Evolutionary conservation across 352 stramenopile genomes (phyloP).

Genomic region (Pythium rhizo-oryzae): DNA sequence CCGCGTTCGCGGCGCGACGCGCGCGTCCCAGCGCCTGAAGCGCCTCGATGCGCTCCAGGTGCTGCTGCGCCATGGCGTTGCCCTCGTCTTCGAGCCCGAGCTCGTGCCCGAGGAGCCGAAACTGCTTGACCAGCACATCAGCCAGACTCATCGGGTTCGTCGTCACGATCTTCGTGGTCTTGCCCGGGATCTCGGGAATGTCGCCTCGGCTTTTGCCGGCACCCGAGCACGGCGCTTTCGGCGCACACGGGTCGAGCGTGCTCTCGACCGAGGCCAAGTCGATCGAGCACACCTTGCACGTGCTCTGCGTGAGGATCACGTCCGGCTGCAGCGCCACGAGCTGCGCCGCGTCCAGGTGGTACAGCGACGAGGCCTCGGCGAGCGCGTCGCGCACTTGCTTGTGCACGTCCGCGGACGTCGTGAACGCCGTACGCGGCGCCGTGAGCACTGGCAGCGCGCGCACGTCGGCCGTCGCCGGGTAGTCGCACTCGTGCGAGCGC

Average conservation of each 20-base stretch:
- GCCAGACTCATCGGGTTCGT: constrained; percentile 48
- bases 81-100: constrained; percentile 46
- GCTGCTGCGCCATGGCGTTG: constrained; percentile 37
- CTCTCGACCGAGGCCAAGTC: constrained; percentile 55
- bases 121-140: constrained; percentile 52
- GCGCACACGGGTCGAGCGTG: constrained; percentile 20
- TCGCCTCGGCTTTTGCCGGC: constrained; percentile 10
- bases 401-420: constrained; percentile 61
- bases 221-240: neutral
- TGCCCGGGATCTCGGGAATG: constrained; percentile 22
- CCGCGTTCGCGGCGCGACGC: constrained; percentile 15
- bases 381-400: constrained; percentile 62
- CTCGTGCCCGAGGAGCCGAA: constrained; percentile 51
- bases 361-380: constrained; percentile 53
- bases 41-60: constrained; percentile 32
- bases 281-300: constrained; percentile 77
- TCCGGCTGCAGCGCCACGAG: constrained; percentile 51
- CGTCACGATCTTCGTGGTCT: constrained; percentile 47
- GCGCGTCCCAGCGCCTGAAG: constrained; percentile 30
- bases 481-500: constrained; percentile 81
- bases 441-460: constrained; percentile 58
- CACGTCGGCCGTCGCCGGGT: constrained; percentile 34
- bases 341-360: constrained; percentile 52
- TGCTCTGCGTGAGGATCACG: constrained; percentile 74
- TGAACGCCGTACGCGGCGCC: constrained; percentile 62